Percentiles rank a stretch among this genome's conserved stretches.
Evolutionary conservation across 148 eudicot species (phyloP).

Genomic region (Beta vulgaris): DNA sequence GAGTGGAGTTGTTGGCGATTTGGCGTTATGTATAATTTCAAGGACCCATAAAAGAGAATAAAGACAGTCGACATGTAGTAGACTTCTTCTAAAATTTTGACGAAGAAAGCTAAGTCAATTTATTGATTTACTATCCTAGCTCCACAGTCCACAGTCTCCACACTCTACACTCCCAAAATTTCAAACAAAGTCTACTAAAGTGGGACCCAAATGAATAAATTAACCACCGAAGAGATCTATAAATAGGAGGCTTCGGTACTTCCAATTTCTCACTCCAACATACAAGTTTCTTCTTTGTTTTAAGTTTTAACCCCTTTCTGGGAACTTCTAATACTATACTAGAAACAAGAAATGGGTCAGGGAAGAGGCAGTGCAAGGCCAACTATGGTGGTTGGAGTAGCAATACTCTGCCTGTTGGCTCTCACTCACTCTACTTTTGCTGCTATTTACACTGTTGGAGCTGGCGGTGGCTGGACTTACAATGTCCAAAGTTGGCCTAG

Average conservation of each 20-base stretch:
- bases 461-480: constrained; percentile 30
- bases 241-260: background rate
- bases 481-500: constrained; percentile 30
- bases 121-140: too few species aligned
- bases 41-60: too few species aligned
- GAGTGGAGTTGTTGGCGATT: too few species aligned
- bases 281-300: too few species aligned
- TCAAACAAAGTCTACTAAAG: background rate
- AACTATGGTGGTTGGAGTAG: constrained; percentile 6
- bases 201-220: constrained; percentile 1
- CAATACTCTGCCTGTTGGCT: constrained; percentile 25
- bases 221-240: background rate
- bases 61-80: too few species aligned
- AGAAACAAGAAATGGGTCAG: background rate
- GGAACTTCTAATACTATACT: background rate
- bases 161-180: background rate
- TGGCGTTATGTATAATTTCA: too few species aligned
- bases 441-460: constrained; percentile 29
- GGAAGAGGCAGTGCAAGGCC: constrained; percentile 39
- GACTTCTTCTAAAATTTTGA: too few species aligned
- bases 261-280: background rate
- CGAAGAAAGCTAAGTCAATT: too few species aligned
- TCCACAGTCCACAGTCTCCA: too few species aligned
- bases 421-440: constrained; percentile 21
- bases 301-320: background rate